Conservation (phyloP, 306 rosid genomes). For the Acacia melanoxylon region DNA sequence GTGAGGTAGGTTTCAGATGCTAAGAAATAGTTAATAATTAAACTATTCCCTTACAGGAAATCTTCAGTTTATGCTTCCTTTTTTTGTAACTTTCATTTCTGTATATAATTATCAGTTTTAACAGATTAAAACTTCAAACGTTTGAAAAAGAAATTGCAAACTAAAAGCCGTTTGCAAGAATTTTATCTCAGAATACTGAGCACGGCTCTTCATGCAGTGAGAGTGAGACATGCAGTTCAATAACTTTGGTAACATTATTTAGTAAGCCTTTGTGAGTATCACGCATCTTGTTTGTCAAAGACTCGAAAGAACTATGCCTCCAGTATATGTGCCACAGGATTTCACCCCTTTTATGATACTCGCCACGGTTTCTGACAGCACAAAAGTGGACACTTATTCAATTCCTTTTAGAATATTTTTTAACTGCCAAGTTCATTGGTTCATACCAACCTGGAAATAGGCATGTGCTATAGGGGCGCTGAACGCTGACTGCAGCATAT, state of each 20-base stretch:
- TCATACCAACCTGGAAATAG: background rate
- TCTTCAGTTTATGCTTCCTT: background rate
- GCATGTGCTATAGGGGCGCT: background rate
- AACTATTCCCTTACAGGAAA: background rate
- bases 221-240: background rate
- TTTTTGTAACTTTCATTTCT: background rate
- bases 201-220: background rate
- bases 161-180: background rate
- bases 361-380: background rate
- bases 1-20: background rate
- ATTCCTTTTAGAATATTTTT: background rate
- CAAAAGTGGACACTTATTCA: background rate
- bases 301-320: background rate
- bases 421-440: background rate
- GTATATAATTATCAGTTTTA: background rate
- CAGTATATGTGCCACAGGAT: background rate
- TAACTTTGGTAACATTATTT: background rate
- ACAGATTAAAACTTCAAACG: background rate
- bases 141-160: background rate
- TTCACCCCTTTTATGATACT: too few species aligned
- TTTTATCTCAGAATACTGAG: background rate
- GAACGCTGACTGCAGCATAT: background rate
- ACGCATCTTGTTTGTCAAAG: background rate
- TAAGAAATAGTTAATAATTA: background rate
- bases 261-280: background rate